phyloP scores from a whole-genome alignment of 495 filamentous ascomycete species.

The Aspergillus homomorphus region DNA sequence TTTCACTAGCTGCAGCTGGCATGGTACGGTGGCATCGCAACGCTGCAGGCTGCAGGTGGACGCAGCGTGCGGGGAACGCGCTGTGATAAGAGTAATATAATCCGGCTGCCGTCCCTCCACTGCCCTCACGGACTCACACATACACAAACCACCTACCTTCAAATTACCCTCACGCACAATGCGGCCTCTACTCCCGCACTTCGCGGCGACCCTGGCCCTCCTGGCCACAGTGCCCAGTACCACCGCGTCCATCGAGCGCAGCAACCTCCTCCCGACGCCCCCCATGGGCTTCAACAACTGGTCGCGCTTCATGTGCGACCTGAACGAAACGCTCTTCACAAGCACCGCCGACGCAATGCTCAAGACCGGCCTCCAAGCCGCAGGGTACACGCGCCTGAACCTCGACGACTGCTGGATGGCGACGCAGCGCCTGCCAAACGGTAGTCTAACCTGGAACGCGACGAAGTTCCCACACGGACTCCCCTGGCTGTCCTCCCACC shows the following conservation, averaged over 20 bases:
- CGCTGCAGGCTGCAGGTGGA: no score
- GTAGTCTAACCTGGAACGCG: constrained; percentile 36
- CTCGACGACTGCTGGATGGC: constrained; percentile 45
- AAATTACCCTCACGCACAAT: neutral
- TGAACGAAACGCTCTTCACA: constrained; percentile 43
- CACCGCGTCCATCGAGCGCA: constrained; percentile 19
- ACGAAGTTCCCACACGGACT: constrained; percentile 38
- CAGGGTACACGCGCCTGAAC: constrained; percentile 42
- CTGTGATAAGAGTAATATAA: neutral
- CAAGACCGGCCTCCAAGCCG: constrained; percentile 33
- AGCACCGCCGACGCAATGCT: constrained; percentile 39
- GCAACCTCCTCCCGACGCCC: constrained; percentile 30
- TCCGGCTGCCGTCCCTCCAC: no score
- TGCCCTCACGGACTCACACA: neutral
- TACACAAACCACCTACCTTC: neutral
- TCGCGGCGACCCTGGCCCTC: neutral
- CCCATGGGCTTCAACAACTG: constrained; percentile 49
- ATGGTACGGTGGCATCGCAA: neutral
- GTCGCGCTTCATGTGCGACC: constrained; percentile 40
- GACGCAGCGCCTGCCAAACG: constrained; percentile 25
- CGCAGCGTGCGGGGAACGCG: neutral
- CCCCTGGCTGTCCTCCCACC: constrained; percentile 37
- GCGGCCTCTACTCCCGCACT: neutral
- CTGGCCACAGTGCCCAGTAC: constrained; percentile 5
- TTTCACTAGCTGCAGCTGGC: neutral